Evolutionary conservation across 2,329 filamentous ascomycete genomes (phyloP), one percentile per base, ranked within the genome.

Genomic region (Phaeosphaeriaceae sp.): DNA sequence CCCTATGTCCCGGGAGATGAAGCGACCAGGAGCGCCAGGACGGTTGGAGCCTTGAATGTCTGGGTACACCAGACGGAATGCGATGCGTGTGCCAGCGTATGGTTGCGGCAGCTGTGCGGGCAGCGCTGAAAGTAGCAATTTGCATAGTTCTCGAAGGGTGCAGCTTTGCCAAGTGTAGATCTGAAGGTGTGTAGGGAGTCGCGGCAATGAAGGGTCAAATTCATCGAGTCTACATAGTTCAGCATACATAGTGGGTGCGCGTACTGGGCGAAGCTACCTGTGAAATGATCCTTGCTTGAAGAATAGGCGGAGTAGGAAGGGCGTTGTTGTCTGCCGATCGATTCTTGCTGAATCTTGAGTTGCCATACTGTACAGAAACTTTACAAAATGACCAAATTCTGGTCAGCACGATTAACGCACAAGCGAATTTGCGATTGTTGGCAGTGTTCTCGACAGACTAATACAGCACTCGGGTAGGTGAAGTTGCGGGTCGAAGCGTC

Each of bases 131-230:
- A 88, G 86, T 56, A 98, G 85, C 53, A 94, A 88, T 56, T 91
- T 87, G 21, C 90, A 89, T 36, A 98, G 87, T 77, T 97, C 93
- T 65, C 85, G 83, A 22, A 98, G 85, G 2, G 91, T 92, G 79
- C 91, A 94, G 69, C 86, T 88, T 56, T 88, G 85, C 91, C 92
- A 96, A 56, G 93, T 93, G 82, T 97, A 93, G 69, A 97, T 89
- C 61, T 91, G 85, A 24, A 96, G 82, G 74, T 90, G 86, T 7
- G 89, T 81, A 6, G 89, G 81, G 21, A 91, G 84, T 51, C 85
- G 79, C 20, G 86, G 73, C 66, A 86, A 76, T 24, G 75, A 71
- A 25, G 80, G 76, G 47, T 76, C 73, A 75, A 95, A 92, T 65
- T 94, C 91, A 58, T 91, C 87, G 33, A 88, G 85, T 63, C 89